These are phyloP conservation scores for Arthroderma uncinatum DNA, from an alignment of 2,329 filamentous ascomycete genomes.

Conservation along the genomic window DNA sequence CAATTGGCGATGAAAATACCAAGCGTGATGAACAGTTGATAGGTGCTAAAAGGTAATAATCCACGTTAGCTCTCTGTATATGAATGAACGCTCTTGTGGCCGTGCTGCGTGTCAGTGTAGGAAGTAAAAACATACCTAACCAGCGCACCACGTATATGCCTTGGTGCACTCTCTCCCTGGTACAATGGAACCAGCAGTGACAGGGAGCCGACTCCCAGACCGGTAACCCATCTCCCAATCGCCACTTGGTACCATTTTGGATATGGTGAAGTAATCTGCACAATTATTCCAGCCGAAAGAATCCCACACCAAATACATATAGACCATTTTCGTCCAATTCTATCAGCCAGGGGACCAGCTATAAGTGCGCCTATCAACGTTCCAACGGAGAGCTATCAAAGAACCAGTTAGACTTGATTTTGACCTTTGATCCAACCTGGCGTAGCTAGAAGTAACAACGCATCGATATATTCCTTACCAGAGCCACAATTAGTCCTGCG, in stretches of 20 bases:
- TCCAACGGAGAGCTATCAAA: slow-evolving; percentile 33
- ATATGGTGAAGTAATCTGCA: slow-evolving; percentile 34
- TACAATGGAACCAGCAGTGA: slow-evolving; percentile 40
- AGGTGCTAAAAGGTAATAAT: slow-evolving; percentile 24
- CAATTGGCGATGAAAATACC: slow-evolving; percentile 40
- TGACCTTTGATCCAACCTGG: too few relatives aligned
- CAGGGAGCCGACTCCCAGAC: slow-evolving; percentile 39
- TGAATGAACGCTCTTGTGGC: background rate
- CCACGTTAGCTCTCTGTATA: background rate
- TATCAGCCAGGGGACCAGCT: slow-evolving; percentile 37
- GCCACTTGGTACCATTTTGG: slow-evolving; percentile 36
- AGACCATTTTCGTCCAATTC: slow-evolving; percentile 36
- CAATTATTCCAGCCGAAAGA: slow-evolving; percentile 37
- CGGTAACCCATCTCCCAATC: slow-evolving; percentile 37
- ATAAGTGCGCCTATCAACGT: slow-evolving; percentile 31
- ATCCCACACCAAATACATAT: slow-evolving; percentile 37
- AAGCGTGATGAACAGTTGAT: slow-evolving; percentile 42
- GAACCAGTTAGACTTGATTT: slow-evolving; percentile 1
- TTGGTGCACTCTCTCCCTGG: slow-evolving; percentile 37
- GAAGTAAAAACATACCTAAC: slow-evolving; percentile 22
- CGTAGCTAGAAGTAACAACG: too few relatives aligned
- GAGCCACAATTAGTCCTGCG: slow-evolving; percentile 35
- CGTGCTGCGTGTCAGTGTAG: background rate
- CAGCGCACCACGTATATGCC: slow-evolving; percentile 39
- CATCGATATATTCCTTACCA: slow-evolving; percentile 23